phyloP scores from a whole-genome alignment of 139 green algal species.

The Haematococcus sp. region DNA sequence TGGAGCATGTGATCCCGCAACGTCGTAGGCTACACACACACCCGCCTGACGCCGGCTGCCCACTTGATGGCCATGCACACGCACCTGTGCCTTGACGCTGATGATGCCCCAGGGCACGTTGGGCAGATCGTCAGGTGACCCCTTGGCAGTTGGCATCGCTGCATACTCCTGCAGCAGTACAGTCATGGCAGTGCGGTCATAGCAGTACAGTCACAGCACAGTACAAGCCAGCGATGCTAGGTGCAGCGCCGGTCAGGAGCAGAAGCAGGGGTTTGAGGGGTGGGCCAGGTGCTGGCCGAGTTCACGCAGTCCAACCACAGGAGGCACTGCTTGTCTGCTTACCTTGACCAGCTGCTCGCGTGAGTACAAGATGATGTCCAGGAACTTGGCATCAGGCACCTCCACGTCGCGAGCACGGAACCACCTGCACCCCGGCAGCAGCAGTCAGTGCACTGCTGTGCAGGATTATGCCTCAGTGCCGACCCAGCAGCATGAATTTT shows the following conservation, averaged over 20 bases:
- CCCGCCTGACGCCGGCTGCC: too few species aligned
- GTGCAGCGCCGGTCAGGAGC: too few species aligned
- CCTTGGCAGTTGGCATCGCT: slow-evolving; percentile 59
- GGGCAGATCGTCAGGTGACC: slow-evolving; percentile 28
- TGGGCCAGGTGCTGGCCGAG: too few species aligned
- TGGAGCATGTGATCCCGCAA: too few species aligned
- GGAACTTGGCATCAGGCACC: slow-evolving; percentile 64
- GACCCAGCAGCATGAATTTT: not conserved
- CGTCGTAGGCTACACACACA: too few species aligned
- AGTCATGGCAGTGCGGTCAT: too few species aligned
- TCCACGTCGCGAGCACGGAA: slow-evolving; percentile 63
- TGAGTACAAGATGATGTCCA: slow-evolving; percentile 95
- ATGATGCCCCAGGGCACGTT: slow-evolving; percentile 93
- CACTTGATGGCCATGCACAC: not conserved
- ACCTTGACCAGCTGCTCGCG: slow-evolving; percentile 69
- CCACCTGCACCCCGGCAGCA: slow-evolving; percentile 54
- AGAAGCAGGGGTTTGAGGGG: too few species aligned
- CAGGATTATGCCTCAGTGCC: not conserved
- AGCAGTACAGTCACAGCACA: too few species aligned
- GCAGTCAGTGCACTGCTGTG: not conserved
- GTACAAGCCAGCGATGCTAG: too few species aligned
- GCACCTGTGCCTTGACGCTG: slow-evolving; percentile 43
- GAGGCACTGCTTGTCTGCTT: too few species aligned
- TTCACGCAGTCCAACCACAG: too few species aligned
- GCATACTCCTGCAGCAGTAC: slow-evolving; percentile 66